These are phyloP conservation scores for Aspergillus baeticus DNA, from an alignment of 495 filamentous ascomycete species.

Conservation along the genomic window DNA sequence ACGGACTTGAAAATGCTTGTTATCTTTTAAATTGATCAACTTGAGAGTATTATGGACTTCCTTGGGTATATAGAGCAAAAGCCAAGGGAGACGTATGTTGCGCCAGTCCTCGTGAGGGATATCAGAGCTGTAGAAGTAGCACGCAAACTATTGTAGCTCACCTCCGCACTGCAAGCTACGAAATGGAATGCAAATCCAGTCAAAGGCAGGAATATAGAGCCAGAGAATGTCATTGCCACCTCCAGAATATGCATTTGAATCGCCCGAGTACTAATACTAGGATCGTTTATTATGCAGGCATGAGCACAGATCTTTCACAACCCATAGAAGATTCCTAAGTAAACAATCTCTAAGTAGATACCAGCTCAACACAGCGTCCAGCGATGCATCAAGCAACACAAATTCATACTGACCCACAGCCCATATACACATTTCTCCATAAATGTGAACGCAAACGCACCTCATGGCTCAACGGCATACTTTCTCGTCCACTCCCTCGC, in stretches of 20 bases:
- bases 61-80: no score
- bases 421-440: not conserved
- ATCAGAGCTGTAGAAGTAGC: no score
- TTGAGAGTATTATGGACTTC: no score
- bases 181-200: no score
- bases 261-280: not conserved
- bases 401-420: no score
- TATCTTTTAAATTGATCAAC: no score
- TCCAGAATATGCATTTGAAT: not conserved
- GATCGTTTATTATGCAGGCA: not conserved
- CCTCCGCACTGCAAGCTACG: no score
- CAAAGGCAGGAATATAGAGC: no score
- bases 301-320: not conserved
- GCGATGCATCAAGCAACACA: conserved; percentile 9
- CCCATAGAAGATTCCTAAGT: not conserved
- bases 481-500: conserved; percentile 78
- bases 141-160: no score
- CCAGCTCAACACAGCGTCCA: conserved; percentile 11
- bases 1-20: not conserved
- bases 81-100: no score
- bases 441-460: not conserved
- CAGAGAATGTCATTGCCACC: conserved; percentile 2
- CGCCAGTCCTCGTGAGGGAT: no score
- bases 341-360: not conserved
- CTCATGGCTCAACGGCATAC: conserved; percentile 56